A percentile compares a stretch with the other conserved stretches of the same genome.
phyloP scores from a whole-genome alignment of 2,329 filamentous ascomycete genomes.

The Dothideomycetidae sp. region DNA sequence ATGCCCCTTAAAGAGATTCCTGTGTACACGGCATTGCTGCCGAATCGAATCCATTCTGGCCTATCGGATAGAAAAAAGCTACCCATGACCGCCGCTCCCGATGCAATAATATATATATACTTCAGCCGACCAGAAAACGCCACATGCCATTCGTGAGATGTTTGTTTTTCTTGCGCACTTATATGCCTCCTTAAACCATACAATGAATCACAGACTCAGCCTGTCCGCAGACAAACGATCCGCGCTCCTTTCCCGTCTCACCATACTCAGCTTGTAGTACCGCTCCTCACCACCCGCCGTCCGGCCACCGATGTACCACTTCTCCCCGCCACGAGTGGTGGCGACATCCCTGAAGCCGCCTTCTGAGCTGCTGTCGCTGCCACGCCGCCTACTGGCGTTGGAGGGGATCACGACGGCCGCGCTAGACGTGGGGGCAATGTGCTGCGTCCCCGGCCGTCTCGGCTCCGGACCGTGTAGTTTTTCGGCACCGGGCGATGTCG shows the following conservation, averaged over 20 bases:
- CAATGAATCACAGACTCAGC: no score
- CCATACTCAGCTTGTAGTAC: constrained; percentile 68
- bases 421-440: constrained; percentile 1
- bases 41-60: no score
- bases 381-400: constrained; percentile 34
- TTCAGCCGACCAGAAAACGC: not conserved
- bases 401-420: constrained; percentile 7
- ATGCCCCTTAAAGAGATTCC: no score
- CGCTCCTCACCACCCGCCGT: constrained; percentile 65
- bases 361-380: constrained; percentile 61
- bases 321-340: constrained; percentile 56
- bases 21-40: no score
- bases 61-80: no score
- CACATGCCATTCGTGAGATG: not conserved
- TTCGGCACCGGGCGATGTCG: constrained; percentile 13
- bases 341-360: constrained; percentile 59
- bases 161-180: constrained; percentile 19
- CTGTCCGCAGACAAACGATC: constrained; percentile 62
- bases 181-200: no score
- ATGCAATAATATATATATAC: not conserved
- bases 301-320: constrained; percentile 68
- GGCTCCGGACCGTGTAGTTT: constrained; percentile 1
- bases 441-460: not conserved
- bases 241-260: constrained; percentile 56
- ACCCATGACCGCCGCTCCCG: no score